Evolutionary conservation across 306 rosid species (phyloP), one percentile per base, ranked within the genome.

Genomic region (Medicago arabica): DNA sequence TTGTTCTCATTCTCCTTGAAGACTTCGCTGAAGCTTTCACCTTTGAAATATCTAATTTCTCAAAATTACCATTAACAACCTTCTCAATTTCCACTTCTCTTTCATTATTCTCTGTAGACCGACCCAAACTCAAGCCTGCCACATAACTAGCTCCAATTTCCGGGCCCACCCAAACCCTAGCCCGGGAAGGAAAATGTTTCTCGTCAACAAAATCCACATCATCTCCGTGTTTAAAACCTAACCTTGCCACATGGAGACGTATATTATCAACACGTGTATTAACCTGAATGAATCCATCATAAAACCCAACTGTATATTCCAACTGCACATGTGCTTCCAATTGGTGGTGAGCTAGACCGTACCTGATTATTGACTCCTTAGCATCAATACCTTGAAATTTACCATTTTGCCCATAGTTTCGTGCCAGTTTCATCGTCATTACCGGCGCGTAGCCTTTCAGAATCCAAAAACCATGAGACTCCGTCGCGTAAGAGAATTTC

Each of bases 361-460:
- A 94, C 39, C 86, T 86, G 2, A 92, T 78, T 58, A 93, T 72
- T 7, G 94, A 66, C 80, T 93, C 96, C 59, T 76, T 91, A 4
- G 93, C 77, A 58, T 83, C 89, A 6, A 89, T 70, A 0, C 72
- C 58, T 0, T 87, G 85, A 31, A 91, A 84, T 82, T 67, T 83
- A 76, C 15, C 34, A 8, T 78, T 86, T 16, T 54, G 72, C 6
- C 25, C 67, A 58, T 75, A 75, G 36, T 75, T 50, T 38, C 88
- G 79, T 44, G 84, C 75, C 60, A 91, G 43, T 74, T 77, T 87
- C 97, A 89, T 92, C 4, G 82, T 92, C 81, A 88, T 61, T 4
- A 95, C 87, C 10, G 97, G 96, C 49, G 93, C 91, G 87, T 88
- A 90, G 0, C 96, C 97, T 73, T 90, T 94, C 18, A 92, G 83